Base-by-base conservation (phyloP, 768 basidiomycete genomes). In the Kwoniella sp. region DNA sequence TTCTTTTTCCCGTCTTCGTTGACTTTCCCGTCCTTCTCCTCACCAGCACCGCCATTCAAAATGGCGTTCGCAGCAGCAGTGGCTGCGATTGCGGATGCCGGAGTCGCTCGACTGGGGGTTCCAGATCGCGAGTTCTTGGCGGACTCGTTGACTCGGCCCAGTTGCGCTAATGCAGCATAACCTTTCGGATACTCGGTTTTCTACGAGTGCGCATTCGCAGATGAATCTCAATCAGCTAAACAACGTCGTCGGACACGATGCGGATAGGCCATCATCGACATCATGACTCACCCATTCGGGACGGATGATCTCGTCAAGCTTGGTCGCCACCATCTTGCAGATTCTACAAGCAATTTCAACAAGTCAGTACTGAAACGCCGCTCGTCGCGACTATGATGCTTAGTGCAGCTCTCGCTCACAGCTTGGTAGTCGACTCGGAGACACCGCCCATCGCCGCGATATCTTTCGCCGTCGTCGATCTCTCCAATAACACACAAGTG, bases 341-440 rank as follows among this genome's bases (percentile, higher is more conserved):
- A 77, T 72, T 15, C 76, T 77, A 45, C n/a, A 38, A 26, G 11
- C 22, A 11, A 28, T 51, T 4, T 25, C 2, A 23, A 5, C 47
- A 8, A 51, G 23, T 51, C 23, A 23, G 26, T 17, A 51, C 4
- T 53, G 23, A n/a, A n/a, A n/a, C n/a, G n/a, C n/a, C n/a, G 20
- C 51, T 26, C 51, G n/a, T n/a, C n/a, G n/a, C 25, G 5, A 26
- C 8, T 51, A 51, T 51, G n/a, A 45, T 45, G 41, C 38, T 20
- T 51, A 8, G 9, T 25, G 23, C 22, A 51, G 11, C 17, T 5
- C 4, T 23, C 8, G 69, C 79, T 64, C 64, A 78, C 78, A 93
- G 82, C 82, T 91, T 91, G 78, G 97, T 93, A 55, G 96, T 98
- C 56, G 91, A 89, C 79, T 98, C 95, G 77, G 92, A 93, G 22